phyloP scores from a whole-genome alignment of 768 basidiomycete species.

The Infundibulicybe gibba region DNA sequence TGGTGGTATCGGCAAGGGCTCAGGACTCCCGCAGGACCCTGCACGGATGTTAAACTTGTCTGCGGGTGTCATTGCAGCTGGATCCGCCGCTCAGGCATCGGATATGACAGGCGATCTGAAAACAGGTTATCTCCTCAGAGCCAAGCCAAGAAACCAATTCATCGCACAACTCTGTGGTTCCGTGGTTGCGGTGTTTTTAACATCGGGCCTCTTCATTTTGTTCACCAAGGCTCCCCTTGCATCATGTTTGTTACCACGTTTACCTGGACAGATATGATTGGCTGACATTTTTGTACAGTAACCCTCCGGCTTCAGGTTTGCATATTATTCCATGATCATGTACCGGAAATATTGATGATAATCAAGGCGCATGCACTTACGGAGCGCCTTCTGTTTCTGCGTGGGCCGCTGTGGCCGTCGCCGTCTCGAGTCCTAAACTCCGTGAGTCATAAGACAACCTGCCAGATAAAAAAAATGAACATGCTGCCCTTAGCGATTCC shows the following conservation, averaged over 20 bases:
- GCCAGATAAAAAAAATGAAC: background rate
- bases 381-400: slow-evolving; percentile 53
- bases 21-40: slow-evolving; percentile 25
- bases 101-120: slow-evolving; percentile 72
- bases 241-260: slow-evolving; percentile 38
- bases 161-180: slow-evolving; percentile 56
- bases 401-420: slow-evolving; percentile 54
- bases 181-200: slow-evolving; percentile 58
- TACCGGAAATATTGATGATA: background rate
- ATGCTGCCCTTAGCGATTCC: slow-evolving; percentile 38
- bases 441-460: slow-evolving; percentile 24
- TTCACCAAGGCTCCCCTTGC: slow-evolving; percentile 63
- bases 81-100: slow-evolving; percentile 51
- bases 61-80: slow-evolving; percentile 51
- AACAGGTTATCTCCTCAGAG: slow-evolving; percentile 64
- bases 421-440: slow-evolving; percentile 44
- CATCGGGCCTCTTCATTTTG: slow-evolving; percentile 53
- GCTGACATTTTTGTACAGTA: slow-evolving; percentile 11
- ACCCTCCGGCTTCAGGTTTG: slow-evolving; percentile 19
- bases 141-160: slow-evolving; percentile 63
- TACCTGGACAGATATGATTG: background rate
- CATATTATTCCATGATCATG: background rate
- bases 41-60: slow-evolving; percentile 46
- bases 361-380: slow-evolving; percentile 38
- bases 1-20: slow-evolving; percentile 54